phyloP scores from a whole-genome alignment of 805 yeast genomes.

The Hanseniaspora hatyaiensis region DNA sequence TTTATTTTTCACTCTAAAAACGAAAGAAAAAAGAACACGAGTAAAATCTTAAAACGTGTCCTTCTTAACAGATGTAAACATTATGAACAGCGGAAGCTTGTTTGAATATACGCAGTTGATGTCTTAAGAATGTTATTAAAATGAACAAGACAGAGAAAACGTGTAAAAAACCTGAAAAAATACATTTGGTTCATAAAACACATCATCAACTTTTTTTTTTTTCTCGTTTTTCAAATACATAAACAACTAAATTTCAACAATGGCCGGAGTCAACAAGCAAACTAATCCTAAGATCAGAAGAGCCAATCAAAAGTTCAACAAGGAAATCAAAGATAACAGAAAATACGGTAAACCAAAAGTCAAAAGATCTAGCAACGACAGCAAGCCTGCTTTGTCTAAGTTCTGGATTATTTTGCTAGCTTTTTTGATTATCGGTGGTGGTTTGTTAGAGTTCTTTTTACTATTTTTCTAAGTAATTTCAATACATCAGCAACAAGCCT shows the following conservation, averaged over 20 bases:
- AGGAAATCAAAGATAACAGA: conserved; percentile 44
- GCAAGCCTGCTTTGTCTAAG: conserved; percentile 45
- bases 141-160: no score
- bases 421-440: conserved; percentile 74
- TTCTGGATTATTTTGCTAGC: conserved; percentile 51
- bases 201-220: not conserved
- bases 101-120: no score
- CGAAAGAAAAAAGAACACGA: no score
- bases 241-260: conserved; percentile 39
- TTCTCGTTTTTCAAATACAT: no score
- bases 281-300: conserved; percentile 64
- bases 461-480: conserved; percentile 16
- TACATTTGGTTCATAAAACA: not conserved
- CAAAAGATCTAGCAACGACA: conserved; percentile 25
- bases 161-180: not conserved
- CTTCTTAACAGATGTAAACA: no score
- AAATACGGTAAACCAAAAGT: conserved; percentile 64
- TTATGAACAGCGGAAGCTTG: no score
- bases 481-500: no score
- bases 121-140: no score
- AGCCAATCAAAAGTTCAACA: conserved; percentile 77
- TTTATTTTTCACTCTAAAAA: no score
- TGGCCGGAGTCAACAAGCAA: conserved; percentile 16
- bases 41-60: no score
- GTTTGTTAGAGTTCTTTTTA: conserved; percentile 43